These are phyloP conservation scores for Spathaspora arborariae DNA, from an alignment of 805 yeast species.

Conservation along the genomic window DNA sequence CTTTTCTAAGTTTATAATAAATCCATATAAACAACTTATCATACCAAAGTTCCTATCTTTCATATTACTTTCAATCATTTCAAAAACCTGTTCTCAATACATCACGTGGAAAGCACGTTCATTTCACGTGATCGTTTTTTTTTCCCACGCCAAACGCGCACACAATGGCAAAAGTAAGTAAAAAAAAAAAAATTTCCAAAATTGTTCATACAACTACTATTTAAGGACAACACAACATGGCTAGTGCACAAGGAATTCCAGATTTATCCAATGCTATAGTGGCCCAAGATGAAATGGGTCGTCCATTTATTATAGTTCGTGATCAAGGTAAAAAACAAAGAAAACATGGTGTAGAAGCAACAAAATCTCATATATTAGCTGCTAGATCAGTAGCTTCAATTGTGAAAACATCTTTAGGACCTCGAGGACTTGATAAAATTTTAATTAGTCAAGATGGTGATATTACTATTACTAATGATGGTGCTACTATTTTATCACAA, in stretches of 20 bases:
- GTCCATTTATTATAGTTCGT: slow-evolving; percentile 96
- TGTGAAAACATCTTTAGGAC: slow-evolving; percentile 90
- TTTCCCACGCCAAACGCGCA: neutral
- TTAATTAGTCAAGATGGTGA: slow-evolving; percentile 95
- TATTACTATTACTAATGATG: slow-evolving; percentile 96
- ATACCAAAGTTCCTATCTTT: too few species aligned
- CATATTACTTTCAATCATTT: too few species aligned
- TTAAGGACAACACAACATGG: slow-evolving; percentile 8
- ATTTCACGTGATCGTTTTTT: neutral
- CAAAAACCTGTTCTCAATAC: too few species aligned
- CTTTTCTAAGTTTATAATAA: too few species aligned
- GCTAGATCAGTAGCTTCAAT: slow-evolving; percentile 93
- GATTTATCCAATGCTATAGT: slow-evolving; percentile 97
- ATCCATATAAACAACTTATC: too few species aligned
- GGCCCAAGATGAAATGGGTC: slow-evolving; percentile 99
- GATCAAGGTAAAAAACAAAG: slow-evolving; percentile 77
- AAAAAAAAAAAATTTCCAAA: neutral
- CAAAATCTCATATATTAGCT: slow-evolving; percentile 84
- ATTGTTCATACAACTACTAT: neutral
- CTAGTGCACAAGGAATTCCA: slow-evolving; percentile 50
- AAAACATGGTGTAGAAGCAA: slow-evolving; percentile 46
- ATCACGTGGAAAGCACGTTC: neutral
- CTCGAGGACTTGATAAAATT: slow-evolving; percentile 97
- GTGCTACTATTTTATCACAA: slow-evolving; percentile 93
- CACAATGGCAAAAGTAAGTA: neutral